These are phyloP conservation scores for Hibiscus syriacus DNA, from an alignment of 345 rosid species.

Conservation along the genomic window DNA sequence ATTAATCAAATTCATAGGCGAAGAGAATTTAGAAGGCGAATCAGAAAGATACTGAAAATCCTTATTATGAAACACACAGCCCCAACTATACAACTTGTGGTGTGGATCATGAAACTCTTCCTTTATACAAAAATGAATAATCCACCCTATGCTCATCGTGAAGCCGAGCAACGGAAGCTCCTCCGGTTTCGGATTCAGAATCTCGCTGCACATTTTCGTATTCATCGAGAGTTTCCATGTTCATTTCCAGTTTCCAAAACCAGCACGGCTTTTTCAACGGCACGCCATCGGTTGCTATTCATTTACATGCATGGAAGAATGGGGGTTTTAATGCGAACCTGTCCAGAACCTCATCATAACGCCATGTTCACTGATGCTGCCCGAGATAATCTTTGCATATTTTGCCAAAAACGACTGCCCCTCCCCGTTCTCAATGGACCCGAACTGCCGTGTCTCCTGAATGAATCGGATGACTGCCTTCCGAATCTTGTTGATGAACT, in stretches of 20 bases:
- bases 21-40: too few relatives aligned
- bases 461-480: conserved; percentile 32
- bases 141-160: neutral
- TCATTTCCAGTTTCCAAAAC: neutral
- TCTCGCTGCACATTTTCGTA: neutral
- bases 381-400: conserved; percentile 47
- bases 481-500: conserved; percentile 35
- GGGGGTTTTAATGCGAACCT: conserved; percentile 42
- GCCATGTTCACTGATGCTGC: conserved; percentile 66
- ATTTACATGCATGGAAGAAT: conserved; percentile 4
- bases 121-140: neutral
- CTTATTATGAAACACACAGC: too few relatives aligned
- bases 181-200: neutral
- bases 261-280: neutral
- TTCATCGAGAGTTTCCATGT: neutral
- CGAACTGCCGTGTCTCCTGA: conserved; percentile 59
- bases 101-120: neutral
- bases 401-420: conserved; percentile 58
- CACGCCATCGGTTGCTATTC: neutral
- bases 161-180: neutral
- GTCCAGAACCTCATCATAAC: conserved; percentile 36
- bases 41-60: too few relatives aligned
- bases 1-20: too few relatives aligned
- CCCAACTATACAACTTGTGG: neutral
- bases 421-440: conserved; percentile 54